Base-by-base conservation (phyloP, 2,329 filamentous ascomycete genomes). In the Penicillium nordicum region DNA sequence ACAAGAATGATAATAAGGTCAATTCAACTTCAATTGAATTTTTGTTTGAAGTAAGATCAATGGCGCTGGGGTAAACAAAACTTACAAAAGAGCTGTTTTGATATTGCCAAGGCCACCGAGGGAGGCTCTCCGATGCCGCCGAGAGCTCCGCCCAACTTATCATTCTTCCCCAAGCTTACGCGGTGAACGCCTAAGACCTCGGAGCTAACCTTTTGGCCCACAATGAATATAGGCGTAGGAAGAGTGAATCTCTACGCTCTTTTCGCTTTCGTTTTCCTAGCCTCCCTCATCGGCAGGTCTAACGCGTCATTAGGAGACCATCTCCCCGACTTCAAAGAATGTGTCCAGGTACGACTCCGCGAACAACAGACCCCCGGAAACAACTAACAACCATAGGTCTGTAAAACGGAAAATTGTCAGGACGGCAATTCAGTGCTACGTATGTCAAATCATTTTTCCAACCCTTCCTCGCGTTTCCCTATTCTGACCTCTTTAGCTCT, bases 251-350 rank as follows among this genome's bases (percentile, higher is more conserved):
- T 62, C 23, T 60, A 51, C 43, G 57, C 46, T 63, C 64, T 68
- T 52, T 71, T 69, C 50, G 69, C 59, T 44, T 61, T 76, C n/a
- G 49, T 72, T 54, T 52, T 72, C 21, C 50, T 74, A 55, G 63
- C 72, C 27, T 60, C 69, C 50, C 61, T 77, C 43, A 57, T 72
- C 53, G 71, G 71, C 40, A 67, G 67, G 23, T 74, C 79, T 16
- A 75, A 80, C 52, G 94, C 92, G 29, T 97, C 92, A 5, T 68
- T 86, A 47, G 94, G 94, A 63, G 94, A 99, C 74, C 83, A 85
- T 53, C 79, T 96, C 57, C 90, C 90, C 18, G 92, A 96, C 68
- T 99, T 99, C 73, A 83, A 82, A 70, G 81, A 92, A 73, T 99
- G 94, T 72, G 84, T 97, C 51, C 77, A 90, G 80, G 93, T 96